A percentile compares a stretch with the other conserved stretches of the same genome.
These are phyloP conservation scores for Blumeria graminis DNA, from an alignment of 2,329 filamentous ascomycete species.

Conservation along the genomic window DNA sequence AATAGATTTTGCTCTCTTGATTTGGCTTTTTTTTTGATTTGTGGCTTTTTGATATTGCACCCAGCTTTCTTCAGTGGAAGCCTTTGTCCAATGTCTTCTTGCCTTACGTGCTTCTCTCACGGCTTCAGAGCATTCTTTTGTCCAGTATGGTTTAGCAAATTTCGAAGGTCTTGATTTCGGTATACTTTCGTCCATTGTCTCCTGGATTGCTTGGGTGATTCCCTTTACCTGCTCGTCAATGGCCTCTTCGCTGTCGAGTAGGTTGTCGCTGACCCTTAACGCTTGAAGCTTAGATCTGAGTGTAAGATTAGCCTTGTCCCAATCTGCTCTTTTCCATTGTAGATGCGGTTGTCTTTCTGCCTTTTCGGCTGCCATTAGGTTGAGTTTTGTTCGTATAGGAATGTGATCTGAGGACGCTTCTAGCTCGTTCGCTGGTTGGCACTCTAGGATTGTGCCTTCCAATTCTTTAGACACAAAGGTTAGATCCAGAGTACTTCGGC, in stretches of 20 bases:
- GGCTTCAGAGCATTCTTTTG: background rate
- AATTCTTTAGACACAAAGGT: background rate
- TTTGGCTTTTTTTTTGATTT: background rate
- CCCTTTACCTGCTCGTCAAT: background rate
- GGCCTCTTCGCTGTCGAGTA: background rate
- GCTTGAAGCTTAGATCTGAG: background rate
- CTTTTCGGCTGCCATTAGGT: background rate
- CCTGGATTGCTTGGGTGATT: background rate
- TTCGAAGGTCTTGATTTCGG: background rate
- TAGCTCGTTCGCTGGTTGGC: background rate
- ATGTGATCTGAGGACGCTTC: background rate
- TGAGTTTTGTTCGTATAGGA: background rate
- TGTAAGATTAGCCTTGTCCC: background rate
- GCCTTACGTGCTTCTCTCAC: background rate
- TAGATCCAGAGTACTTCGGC: background rate
- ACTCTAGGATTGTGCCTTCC: background rate
- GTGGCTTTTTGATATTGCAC: background rate
- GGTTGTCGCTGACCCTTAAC: background rate
- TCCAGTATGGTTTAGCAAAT: background rate
- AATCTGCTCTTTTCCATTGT: background rate
- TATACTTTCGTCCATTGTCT: background rate
- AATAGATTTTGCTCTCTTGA: background rate
- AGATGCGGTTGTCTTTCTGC: background rate
- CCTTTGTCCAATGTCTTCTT: background rate
- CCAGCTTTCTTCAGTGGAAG: background rate